A percentile compares a stretch with the other conserved stretches of the same genome.
Evolutionary conservation across 1,284 basidiomycete species (phyloP).

Genomic region (Ganoderma meredithae): DNA sequence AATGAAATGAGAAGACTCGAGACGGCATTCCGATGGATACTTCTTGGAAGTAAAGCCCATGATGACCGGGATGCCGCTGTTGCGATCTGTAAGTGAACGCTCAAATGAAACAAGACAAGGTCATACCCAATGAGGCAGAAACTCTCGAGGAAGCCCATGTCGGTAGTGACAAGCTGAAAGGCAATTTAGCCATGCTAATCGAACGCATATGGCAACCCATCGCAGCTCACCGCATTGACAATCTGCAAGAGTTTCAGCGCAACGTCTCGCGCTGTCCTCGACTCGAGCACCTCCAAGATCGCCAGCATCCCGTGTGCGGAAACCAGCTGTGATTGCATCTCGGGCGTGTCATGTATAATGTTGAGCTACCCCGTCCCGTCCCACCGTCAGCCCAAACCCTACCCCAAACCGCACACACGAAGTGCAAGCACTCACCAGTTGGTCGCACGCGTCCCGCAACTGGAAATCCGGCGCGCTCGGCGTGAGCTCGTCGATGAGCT

Average conservation of each 20-base stretch:
- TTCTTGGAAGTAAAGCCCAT: slow-evolving; percentile 96
- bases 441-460: slow-evolving; percentile 85
- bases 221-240: slow-evolving; percentile 79
- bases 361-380: slow-evolving; percentile 58
- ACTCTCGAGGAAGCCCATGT: slow-evolving; percentile 90
- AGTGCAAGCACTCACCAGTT: slow-evolving; percentile 66
- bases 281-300: slow-evolving; percentile 91
- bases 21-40: slow-evolving; percentile 90
- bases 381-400: background rate
- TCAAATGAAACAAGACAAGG: background rate
- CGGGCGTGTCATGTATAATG: slow-evolving; percentile 85
- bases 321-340: slow-evolving; percentile 90
- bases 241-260: slow-evolving; percentile 87
- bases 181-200: background rate
- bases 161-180: slow-evolving; percentile 82
- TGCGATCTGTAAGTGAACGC: slow-evolving; percentile 12
- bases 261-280: slow-evolving; percentile 83
- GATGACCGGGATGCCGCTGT: slow-evolving; percentile 88
- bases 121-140: slow-evolving; percentile 92
- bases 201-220: slow-evolving; percentile 3
- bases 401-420: background rate
- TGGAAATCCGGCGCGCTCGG: slow-evolving; percentile 83
- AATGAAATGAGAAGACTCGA: slow-evolving; percentile 97
- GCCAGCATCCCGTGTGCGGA: slow-evolving; percentile 94
- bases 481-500: slow-evolving; percentile 86